A percentile compares a stretch with the other conserved stretches of the same genome.
Conservation (phyloP, 305 asterid species). For the Rubia tinctorum region DNA sequence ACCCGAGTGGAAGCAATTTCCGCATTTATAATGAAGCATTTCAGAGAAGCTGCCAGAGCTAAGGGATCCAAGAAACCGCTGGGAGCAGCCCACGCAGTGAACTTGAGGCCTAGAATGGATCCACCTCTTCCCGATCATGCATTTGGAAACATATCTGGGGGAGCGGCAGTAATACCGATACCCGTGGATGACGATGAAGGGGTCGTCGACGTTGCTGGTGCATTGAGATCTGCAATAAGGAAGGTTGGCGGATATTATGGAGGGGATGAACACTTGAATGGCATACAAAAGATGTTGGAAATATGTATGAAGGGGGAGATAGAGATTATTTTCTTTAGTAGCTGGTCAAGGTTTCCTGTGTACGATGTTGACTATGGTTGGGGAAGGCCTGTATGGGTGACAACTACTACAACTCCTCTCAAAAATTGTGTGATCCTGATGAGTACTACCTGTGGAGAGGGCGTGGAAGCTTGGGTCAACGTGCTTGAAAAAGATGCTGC, state of each 20-base stretch:
- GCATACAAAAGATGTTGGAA: too few relatives aligned
- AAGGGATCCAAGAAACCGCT: neutral
- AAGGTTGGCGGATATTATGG: neutral
- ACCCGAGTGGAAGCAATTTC: neutral
- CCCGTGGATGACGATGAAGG: neutral
- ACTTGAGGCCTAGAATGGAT: neutral
- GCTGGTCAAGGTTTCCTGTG: slow-evolving; percentile 13
- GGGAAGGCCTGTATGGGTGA: slow-evolving; percentile 29
- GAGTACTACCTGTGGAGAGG: slow-evolving; percentile 26
- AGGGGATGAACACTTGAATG: neutral
- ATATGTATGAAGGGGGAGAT: too few relatives aligned
- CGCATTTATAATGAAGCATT: neutral
- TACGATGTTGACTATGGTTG: slow-evolving; percentile 26
- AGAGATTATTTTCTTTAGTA: too few relatives aligned
- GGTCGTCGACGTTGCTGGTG: neutral
- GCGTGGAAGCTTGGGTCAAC: slow-evolving; percentile 31
- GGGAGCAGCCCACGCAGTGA: neutral
- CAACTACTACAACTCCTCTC: slow-evolving; percentile 15
- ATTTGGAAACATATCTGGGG: neutral
- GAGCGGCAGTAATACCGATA: neutral
- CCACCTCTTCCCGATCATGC: neutral
- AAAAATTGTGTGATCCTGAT: slow-evolving; percentile 26
- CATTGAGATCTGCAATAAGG: neutral
- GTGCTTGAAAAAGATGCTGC: slow-evolving; percentile 19
- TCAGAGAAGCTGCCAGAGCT: neutral